These are phyloP conservation scores for Hansenula lynferdii DNA, from an alignment of 1,139 yeast species.

Conservation along the genomic window DNA sequence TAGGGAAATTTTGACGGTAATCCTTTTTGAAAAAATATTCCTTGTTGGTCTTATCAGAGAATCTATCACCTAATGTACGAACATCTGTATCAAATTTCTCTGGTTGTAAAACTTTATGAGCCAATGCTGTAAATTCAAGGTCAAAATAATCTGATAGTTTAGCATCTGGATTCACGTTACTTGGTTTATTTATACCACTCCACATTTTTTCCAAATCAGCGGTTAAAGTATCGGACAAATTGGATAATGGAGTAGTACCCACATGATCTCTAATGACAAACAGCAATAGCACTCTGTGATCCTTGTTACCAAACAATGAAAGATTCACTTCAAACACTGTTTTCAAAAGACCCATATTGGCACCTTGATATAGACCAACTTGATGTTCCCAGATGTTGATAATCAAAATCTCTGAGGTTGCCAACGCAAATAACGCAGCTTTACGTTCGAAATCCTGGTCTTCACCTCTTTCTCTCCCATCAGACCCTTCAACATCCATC, in stretches of 20 bases:
- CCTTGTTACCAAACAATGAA: conserved; percentile 52
- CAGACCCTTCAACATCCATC: conserved; percentile 97
- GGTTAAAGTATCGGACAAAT: conserved; percentile 61
- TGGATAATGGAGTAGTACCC: conserved; percentile 79
- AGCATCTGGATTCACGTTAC: conserved; percentile 42
- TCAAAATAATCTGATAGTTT: conserved; percentile 77
- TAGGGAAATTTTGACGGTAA: conserved; percentile 83
- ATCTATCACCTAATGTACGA: conserved; percentile 54
- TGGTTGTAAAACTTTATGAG: conserved; percentile 81
- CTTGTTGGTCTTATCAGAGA: conserved; percentile 23
- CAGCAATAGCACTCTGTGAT: conserved; percentile 67
- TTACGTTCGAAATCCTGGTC: conserved; percentile 98
- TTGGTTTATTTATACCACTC: conserved; percentile 73
- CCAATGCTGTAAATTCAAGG: conserved; percentile 71
- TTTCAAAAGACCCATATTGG: conserved; percentile 90
- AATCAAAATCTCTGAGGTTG: conserved; percentile 87
- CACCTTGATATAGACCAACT: conserved; percentile 95
- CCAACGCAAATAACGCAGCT: conserved; percentile 89
- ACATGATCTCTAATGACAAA: conserved; percentile 92
- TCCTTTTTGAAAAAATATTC: conserved; percentile 57
- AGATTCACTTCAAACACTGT: conserved; percentile 96
- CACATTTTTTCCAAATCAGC: conserved; percentile 75
- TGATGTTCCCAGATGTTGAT: conserved; percentile 97
- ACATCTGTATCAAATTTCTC: conserved; percentile 67
- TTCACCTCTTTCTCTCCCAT: conserved; percentile 96